phyloP scores from a whole-genome alignment of 2,329 filamentous ascomycete genomes.

The Neurospora crassa region DNA sequence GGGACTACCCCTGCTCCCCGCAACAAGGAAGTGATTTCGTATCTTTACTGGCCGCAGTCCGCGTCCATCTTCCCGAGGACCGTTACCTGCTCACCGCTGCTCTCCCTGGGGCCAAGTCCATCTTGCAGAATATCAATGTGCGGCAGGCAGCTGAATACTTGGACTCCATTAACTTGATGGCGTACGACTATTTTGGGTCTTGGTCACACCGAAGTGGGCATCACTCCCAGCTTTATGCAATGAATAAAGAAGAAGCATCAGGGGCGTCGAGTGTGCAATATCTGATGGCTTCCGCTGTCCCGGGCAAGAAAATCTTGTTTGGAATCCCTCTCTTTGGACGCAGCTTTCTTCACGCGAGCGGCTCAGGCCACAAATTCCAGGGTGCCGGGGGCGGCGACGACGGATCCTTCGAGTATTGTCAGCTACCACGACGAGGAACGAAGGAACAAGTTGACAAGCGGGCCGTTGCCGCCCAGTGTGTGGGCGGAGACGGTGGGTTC shows the following conservation, averaged over 20 bases:
- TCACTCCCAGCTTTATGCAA: slow-evolving; percentile 64
- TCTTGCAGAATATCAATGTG: slow-evolving; percentile 62
- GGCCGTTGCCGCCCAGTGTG: slow-evolving; percentile 60
- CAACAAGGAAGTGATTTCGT: slow-evolving; percentile 63
- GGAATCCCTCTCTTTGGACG: slow-evolving; percentile 69
- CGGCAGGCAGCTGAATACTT: slow-evolving; percentile 52
- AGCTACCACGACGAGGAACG: slow-evolving; percentile 52
- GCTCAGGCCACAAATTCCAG: slow-evolving; percentile 52
- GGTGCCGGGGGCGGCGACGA: slow-evolving; percentile 47
- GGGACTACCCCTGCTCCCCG: slow-evolving; percentile 63
- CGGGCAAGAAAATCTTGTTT: slow-evolving; percentile 61
- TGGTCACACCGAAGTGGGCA: slow-evolving; percentile 63
- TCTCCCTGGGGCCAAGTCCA: slow-evolving; percentile 57
- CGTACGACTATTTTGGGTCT: slow-evolving; percentile 68
- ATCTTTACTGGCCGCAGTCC: slow-evolving; percentile 55
- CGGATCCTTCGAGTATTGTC: slow-evolving; percentile 64
- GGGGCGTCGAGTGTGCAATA: slow-evolving; percentile 59
- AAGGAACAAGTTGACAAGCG: slow-evolving; percentile 60
- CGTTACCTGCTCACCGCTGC: slow-evolving; percentile 62
- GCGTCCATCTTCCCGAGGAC: slow-evolving; percentile 57
- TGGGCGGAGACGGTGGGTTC: slow-evolving; percentile 66
- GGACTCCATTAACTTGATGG: slow-evolving; percentile 69
- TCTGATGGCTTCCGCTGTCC: slow-evolving; percentile 55
- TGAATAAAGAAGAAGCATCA: slow-evolving; percentile 51
- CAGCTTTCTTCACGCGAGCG: slow-evolving; percentile 58